These are phyloP conservation scores for Saccharomycopsis synnaedendra DNA, from an alignment of 805 yeast genomes.

Conservation along the genomic window DNA sequence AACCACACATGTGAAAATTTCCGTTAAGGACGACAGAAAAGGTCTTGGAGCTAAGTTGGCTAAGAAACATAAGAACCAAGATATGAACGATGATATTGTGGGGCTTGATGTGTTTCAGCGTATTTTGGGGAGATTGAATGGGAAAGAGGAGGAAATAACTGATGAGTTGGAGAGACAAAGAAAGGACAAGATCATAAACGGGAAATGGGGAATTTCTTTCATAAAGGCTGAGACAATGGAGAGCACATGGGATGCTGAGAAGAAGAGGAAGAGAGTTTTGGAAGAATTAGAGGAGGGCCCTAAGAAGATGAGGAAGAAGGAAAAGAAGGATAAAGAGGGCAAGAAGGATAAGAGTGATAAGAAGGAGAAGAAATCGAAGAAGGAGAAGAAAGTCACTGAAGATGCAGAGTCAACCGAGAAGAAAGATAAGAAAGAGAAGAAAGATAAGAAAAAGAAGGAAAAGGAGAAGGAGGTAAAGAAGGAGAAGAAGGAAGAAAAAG, in stretches of 20 bases:
- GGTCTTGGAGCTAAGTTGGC: conserved; percentile 86
- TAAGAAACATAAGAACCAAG: conserved; percentile 47
- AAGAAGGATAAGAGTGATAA: conserved; percentile 20
- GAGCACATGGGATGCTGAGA: conserved; percentile 72
- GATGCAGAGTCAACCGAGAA: conserved; percentile 18
- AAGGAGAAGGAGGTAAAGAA: conserved; percentile 22
- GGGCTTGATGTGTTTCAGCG: conserved; percentile 92
- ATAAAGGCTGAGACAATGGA: conserved; percentile 73
- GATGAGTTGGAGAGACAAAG: conserved; percentile 60
- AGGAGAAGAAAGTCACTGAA: conserved; percentile 19
- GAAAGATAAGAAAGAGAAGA: conserved; percentile 20
- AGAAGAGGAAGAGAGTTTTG: conserved; percentile 19
- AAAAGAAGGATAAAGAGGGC: conserved; percentile 18
- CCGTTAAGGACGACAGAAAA: conserved; percentile 66
- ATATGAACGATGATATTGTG: conserved; percentile 72
- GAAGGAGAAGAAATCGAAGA: conserved; percentile 20
- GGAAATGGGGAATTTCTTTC: conserved; percentile 82
- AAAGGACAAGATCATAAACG: conserved; percentile 60
- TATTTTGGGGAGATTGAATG: conserved; percentile 79
- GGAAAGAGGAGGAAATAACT: conserved; percentile 58
- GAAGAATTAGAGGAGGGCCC: conserved; percentile 22
- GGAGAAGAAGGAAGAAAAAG: conserved; percentile 18
- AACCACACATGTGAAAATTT: conserved; percentile 74
- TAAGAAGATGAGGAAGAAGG: conserved; percentile 20
- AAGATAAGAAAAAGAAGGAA: conserved; percentile 20